These are phyloP conservation scores for Pulveroboletus sp. DNA, from an alignment of 768 basidiomycete genomes.

Conservation along the genomic window DNA sequence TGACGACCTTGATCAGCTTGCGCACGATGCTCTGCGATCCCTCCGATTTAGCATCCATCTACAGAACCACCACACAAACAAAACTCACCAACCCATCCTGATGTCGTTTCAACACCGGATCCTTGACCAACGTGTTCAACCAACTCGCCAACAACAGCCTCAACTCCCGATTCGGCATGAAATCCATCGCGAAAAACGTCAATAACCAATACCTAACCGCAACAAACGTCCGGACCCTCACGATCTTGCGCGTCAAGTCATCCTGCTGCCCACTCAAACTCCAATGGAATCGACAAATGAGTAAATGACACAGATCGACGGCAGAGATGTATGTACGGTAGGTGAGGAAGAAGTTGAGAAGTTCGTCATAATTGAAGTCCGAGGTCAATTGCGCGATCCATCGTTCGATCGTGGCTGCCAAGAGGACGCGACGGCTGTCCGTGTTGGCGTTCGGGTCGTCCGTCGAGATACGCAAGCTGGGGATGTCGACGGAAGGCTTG, in stretches of 20 bases:
- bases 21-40: conserved; percentile 67
- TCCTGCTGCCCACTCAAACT: conserved; percentile 59
- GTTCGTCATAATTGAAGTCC: conserved; percentile 81
- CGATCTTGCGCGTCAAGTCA: conserved; percentile 70
- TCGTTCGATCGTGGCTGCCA: conserved; percentile 89
- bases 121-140: conserved; percentile 74
- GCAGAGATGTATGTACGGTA: conserved; percentile 84
- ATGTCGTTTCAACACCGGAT: conserved; percentile 66
- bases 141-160: conserved; percentile 71
- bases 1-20: conserved; percentile 78
- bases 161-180: conserved; percentile 76
- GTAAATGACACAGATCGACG: conserved; percentile 74
- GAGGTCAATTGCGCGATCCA: conserved; percentile 92
- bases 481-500: conserved; percentile 25
- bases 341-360: conserved; percentile 89
- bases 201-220: conserved; percentile 89
- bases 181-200: conserved; percentile 89
- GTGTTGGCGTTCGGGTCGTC: conserved; percentile 31
- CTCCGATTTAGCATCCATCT: conserved; percentile 6
- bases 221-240: conserved; percentile 86
- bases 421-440: conserved; percentile 44
- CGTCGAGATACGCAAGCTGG: conserved; percentile 23
- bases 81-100: conserved; percentile 69
- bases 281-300: conserved; percentile 91
- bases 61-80: neutral